Evolutionary conservation across 768 basidiomycete species (phyloP), one percentile per base, ranked within the genome.

Genomic region (Steccherinum ochraceum): DNA sequence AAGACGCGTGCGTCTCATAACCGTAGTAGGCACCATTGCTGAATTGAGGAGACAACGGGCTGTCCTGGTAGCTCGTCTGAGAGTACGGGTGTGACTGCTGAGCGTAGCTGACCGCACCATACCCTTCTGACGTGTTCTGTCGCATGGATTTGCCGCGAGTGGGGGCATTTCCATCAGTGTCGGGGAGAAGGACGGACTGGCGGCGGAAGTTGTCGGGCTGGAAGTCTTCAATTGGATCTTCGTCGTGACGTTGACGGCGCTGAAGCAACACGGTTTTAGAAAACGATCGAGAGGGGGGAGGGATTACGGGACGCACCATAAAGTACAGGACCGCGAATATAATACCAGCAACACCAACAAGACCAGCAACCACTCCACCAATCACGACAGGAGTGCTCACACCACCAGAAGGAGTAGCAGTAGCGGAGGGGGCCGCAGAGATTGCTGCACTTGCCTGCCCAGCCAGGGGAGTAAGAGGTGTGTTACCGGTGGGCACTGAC

Each of bases 151-250:
- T 35, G 16, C 7, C 7, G 30, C 30, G 30, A 7, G 16, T 35
- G 30, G 30, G 30, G 16, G 30, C 7, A 16, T 35, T 35, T 35
- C 30, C 30, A 16, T 35, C 16, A 7, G 30, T 35, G 44, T 79
- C 70, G 20, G 81, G 67, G 20, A 86, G 63, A 13, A 81, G 61
- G n/a, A 77, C 78, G 12, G 86, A 87, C 55, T 77, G 73, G 48
- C 82, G 80, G 47, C 79, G 77, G 73, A 86, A 86, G 10, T 75
- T 75, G 41, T 68, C 64, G 1, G 81, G 66, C 54, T 79, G 74
- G 64, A 86, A 89, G 26, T 54, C 54, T 46, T 62, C 61, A 39
- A 52, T 45, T 42, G 52, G 16, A 18, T 60, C 65, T 44, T 65
- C 60, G 23, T 75, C 40, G 42, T 54, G 53, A 35, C 55, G 52